Evolutionary conservation across 176 grass and related monocot species (phyloP), one percentile per base, ranked within the genome.

Genomic region (Olyra latifolia): DNA sequence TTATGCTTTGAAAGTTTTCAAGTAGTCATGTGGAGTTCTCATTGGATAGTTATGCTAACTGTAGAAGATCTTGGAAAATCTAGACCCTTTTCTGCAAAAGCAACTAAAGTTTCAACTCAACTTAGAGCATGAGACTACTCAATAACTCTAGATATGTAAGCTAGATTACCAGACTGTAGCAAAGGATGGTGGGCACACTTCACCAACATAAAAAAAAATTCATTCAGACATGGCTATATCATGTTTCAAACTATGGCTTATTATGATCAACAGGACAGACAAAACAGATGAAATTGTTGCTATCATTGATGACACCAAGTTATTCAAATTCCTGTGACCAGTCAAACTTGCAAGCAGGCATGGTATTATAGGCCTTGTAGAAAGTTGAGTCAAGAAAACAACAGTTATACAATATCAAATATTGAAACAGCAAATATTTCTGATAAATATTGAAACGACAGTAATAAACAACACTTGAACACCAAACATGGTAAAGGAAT

Each of bases 11-110:
- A 74, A 74, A 64, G 47, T 0, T 82, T 62, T 63, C 66, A 38
- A 74, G 45, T 63, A 69, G 1, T 20, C 24, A 80, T 84, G 50
- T 68, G 39, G 19, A 80, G 24, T 56, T 70, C 76, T 56, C 46
- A 71, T 6, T 55, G 70, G 38, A 85, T 61, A 85, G 24, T 4
- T 43, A 64, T 35, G 52, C 24, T 22, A 60, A 57, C 10, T 75
- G 32, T 74, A 80, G 29, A 30, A 84, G 69, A 60, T 61, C 19
- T 69, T 42, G 54, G 59, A 69, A 84, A 69, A 79, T 74, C 43
- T 40, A 63, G 11, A 69, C 10, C 28, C 61, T 62, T 62, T 72
- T 74, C 69, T 15, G 58, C 48, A 12, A 71, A 62, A 62, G 29
- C 44, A 80, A 25, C 12, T 79, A 60, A 49, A 74, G 22, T 68